Conservation (phyloP, 306 rosid species). For the Trifolium pratense region DNA sequence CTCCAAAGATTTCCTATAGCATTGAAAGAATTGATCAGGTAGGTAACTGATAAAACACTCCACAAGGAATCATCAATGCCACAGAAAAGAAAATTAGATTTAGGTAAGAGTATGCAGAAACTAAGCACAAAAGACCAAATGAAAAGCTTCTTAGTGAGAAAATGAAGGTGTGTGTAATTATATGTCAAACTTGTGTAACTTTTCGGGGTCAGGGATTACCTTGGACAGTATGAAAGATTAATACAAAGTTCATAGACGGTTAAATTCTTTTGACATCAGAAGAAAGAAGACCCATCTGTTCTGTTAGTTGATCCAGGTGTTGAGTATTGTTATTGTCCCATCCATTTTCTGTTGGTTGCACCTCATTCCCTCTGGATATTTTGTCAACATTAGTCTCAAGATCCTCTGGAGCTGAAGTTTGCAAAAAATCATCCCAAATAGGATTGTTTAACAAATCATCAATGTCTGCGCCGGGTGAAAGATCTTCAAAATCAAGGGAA, state of each 20-base stretch:
- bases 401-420: conserved; percentile 59
- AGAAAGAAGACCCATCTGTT: conserved; percentile 87
- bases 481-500: conserved; percentile 62
- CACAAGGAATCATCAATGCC: background rate
- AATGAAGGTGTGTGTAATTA: conserved; percentile 33
- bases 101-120: conserved; percentile 42
- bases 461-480: conserved; percentile 66
- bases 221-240: conserved; percentile 36
- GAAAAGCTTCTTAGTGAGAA: conserved; percentile 39
- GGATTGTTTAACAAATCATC: conserved; percentile 66
- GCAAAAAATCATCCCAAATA: conserved; percentile 70
- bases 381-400: conserved; percentile 53
- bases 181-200: conserved; percentile 1
- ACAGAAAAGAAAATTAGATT: conserved; percentile 9
- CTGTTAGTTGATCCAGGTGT: conserved; percentile 76
- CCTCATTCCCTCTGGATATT: conserved; percentile 53
- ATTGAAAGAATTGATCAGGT: conserved; percentile 34
- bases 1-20: conserved; percentile 38
- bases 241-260: conserved; percentile 53
- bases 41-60: conserved; percentile 21
- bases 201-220: conserved; percentile 47
- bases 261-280: conserved; percentile 65
- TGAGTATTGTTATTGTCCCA: conserved; percentile 65
- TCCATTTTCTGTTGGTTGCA: conserved; percentile 64
- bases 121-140: conserved; percentile 31